Evolutionary conservation across 805 yeast genomes (phyloP).

Genomic region (Candida sakaeoensis): DNA sequence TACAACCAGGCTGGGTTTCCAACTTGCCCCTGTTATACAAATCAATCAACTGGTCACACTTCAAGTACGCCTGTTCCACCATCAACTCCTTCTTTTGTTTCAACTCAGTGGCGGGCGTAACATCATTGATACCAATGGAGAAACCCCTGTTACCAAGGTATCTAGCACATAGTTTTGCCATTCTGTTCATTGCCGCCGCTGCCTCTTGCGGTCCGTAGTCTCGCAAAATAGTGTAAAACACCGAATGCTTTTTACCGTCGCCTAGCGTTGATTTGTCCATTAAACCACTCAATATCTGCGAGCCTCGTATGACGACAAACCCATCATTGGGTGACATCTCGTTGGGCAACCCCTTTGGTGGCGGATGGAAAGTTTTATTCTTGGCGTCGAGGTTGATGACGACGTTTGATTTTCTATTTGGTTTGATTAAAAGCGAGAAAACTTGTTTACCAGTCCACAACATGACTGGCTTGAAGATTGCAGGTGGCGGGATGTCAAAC

Average conservation of each 20-base stretch:
- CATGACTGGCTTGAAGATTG: conserved; percentile 81
- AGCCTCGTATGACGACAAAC: conserved; percentile 83
- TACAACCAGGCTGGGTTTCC: conserved; percentile 98
- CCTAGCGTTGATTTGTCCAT: conserved; percentile 97
- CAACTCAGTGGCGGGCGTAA: conserved; percentile 83
- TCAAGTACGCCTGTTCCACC: conserved; percentile 86
- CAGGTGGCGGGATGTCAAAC: conserved; percentile 94
- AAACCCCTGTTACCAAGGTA: conserved; percentile 93
- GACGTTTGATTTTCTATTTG: conserved; percentile 73
- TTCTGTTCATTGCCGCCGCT: conserved; percentile 93
- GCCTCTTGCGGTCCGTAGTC: conserved; percentile 98
- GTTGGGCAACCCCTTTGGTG: conserved; percentile 63
- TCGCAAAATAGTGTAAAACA: conserved; percentile 88
- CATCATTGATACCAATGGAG: conserved; percentile 96
- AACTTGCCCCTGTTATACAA: conserved; percentile 77
- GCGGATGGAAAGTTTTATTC: conserved; percentile 84
- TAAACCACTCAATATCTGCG: conserved; percentile 84
- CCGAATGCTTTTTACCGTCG: conserved; percentile 97
- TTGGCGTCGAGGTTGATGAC: conserved; percentile 91
- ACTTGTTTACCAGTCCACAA: conserved; percentile 98
- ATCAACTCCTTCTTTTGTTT: conserved; percentile 75
- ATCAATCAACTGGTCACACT: conserved; percentile 87
- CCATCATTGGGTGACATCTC: conserved; percentile 99
- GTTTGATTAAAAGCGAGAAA: conserved; percentile 80
- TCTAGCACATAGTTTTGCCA: conserved; percentile 98